Base-by-base conservation (phyloP, 306 rosid species). In the Cicer judaicum region DNA sequence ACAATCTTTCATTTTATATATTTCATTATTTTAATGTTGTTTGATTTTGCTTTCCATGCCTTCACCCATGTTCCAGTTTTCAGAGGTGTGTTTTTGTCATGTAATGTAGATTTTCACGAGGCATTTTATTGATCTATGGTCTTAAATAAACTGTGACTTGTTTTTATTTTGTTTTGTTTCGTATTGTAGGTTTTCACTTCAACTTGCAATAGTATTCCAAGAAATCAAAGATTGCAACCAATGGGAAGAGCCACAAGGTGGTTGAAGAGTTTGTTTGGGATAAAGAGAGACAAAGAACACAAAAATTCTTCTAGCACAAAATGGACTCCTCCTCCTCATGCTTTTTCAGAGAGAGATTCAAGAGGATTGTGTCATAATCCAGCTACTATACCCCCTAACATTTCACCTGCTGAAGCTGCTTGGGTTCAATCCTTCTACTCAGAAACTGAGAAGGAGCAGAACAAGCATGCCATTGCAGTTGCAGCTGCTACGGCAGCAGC, bases 401-500 rank as follows among this genome's bases (percentile, higher is more conserved):
- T 92, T 52, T 92, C 97, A 0, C 79, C 92, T 0, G 89, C 96
- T 0, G 97, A 94, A 72, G 97, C 95, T 1, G 95, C 92, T 50
- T 94, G 99, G 99, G 73, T 94, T 2, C 90, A 87, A 40, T 89
- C 99, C 0, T 86, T 79, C 79, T 87, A 82, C 87, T 68, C 86
- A 0, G 87, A 93, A 76, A 81, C 92, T 61, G 97, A 88, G 77
- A 75, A 80, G 19, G 96, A 91, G 55, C 96, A 94, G 83, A 94
- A 62, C 85, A 90, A 89, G 86, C 99, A 94, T 1, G 97, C 99
- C 10, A 87, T 92, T 65, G 99, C 97, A 0, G 99, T 94, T 0
- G 97, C 97, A 0, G 99, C 97, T 0, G 97, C 99, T 56, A 88
- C 99, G 0, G 96, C 99, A 0, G 97, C 97, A 0, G 99, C 99